A percentile compares a stretch with the other conserved stretches of the same genome.
Conservation (phyloP, 2,329 filamentous ascomycete species). For the Talaromyces rugulosus region DNA sequence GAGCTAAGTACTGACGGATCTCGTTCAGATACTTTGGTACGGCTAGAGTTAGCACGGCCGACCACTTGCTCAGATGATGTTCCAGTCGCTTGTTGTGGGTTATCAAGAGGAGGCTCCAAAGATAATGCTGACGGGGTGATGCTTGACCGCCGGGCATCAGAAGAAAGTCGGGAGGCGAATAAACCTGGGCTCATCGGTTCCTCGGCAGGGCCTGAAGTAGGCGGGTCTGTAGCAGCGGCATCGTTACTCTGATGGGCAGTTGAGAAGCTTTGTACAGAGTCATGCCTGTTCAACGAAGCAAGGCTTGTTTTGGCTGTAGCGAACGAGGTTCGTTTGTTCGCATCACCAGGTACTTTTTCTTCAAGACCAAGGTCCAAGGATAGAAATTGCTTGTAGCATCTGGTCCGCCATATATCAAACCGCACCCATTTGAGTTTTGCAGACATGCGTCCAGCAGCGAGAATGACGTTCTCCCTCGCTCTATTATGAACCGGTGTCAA, state of each 20-base stretch:
- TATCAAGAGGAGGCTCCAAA: constrained; percentile 26
- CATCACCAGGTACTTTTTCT: constrained; percentile 15
- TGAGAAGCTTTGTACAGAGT: constrained; percentile 20
- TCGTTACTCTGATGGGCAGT: constrained; percentile 23
- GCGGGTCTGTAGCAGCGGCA: constrained; percentile 12
- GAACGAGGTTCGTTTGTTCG: constrained; percentile 5
- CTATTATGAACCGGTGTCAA: constrained; percentile 88
- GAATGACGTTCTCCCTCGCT: constrained; percentile 79
- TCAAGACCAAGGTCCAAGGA: constrained; percentile 83
- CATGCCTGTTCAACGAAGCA: constrained; percentile 10
- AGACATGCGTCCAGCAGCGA: constrained; percentile 76
- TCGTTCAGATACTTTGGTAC: constrained; percentile 27
- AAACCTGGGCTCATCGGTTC: constrained; percentile 17
- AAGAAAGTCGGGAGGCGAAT: constrained; percentile 19
- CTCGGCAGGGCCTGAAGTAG: constrained; percentile 12
- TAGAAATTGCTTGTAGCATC: constrained; percentile 85
- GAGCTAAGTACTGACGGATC: constrained; percentile 37
- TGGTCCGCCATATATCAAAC: constrained; percentile 87
- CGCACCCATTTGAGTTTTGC: constrained; percentile 92
- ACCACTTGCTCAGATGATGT: background rate
- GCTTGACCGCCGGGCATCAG: constrained; percentile 29
- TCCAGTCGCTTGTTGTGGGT: constrained; percentile 17
- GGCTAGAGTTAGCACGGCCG: constrained; percentile 20
- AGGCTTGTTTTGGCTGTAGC: constrained; percentile 15
- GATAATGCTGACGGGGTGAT: constrained; percentile 29